Evolutionary conservation across 495 filamentous ascomycete genomes (phyloP), one percentile per base, ranked within the genome.

Genomic region (Daldinia bambusicola): DNA sequence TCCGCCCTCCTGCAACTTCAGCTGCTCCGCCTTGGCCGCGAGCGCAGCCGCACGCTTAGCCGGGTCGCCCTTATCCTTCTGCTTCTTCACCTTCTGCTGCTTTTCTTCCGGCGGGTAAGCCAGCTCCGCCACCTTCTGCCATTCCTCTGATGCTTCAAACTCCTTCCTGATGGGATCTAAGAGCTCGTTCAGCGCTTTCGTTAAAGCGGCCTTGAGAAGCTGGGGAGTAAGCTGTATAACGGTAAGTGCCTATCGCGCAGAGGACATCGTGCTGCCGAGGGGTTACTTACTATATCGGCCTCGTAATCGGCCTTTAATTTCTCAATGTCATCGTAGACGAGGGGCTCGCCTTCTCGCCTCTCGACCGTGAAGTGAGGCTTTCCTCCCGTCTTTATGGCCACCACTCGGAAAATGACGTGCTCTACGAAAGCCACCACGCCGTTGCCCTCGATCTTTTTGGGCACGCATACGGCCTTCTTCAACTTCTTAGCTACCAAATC

Each of bases 351-450:
- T 70, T 87, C 84, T 55, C 84, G 75, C 65, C 87, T 82, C 6
- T 84, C 80, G 56, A 94, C 90, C 9, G 75, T 78, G 62, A 84
- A 85, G 55, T 87, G 80, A 12, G 86, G 85, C 26, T 79, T 77
- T 9, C 76, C 78, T 38, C 69, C 64, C 4, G 45, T 80, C 84
- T 63, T 87, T 82, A 38, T 90, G 79, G 26, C 77, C 76, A 10
- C 87, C 77, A 3, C 89, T 90, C 2, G 93, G 92, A 14, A 99
- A 2, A 98, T 82, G 16, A 98, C 91, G 66, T 86, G 92, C 77
- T 98, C 93, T 14, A 94, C 89, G 40, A 98, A 91, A 1, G 89
- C 86, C 13, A 97, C 79, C 7, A 98, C 76, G 12, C 95, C 95
- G 76, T 99, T 99, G 6, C 89, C 90, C 70, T 97, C 93, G 16